These are phyloP conservation scores for Neoscytalidium dimidiatum DNA, from an alignment of 2,329 filamentous ascomycete genomes.

Conservation along the genomic window DNA sequence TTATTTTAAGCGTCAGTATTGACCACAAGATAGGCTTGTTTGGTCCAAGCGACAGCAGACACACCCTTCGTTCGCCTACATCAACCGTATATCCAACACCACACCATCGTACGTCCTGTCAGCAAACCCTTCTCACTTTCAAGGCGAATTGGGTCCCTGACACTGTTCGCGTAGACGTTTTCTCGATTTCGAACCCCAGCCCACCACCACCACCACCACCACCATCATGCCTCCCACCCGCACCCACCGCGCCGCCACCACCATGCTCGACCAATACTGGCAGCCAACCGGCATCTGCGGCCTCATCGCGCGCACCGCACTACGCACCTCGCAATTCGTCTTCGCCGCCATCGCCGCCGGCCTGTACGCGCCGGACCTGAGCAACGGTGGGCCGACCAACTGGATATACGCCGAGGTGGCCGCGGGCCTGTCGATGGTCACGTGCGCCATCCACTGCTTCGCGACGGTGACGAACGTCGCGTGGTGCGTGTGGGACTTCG, in stretches of 20 bases:
- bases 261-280: background rate
- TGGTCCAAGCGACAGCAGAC: no score
- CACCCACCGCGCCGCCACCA: background rate
- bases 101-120: no score
- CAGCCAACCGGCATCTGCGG: background rate
- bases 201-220: background rate
- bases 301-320: background rate
- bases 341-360: background rate
- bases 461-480: background rate
- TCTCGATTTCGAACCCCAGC: no score
- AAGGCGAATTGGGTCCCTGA: no score
- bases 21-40: no score
- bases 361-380: constrained; percentile 6
- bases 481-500: constrained; percentile 6
- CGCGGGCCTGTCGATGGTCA: background rate
- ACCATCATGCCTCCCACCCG: background rate
- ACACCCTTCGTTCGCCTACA: no score
- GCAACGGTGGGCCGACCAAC: background rate
- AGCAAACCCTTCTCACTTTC: no score
- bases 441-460: background rate
- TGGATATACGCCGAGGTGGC: constrained; percentile 3
- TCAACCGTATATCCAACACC: background rate
- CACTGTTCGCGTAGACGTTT: no score
- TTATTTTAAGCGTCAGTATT: background rate
- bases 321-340: background rate